These are phyloP conservation scores for Salvia rosmarinus DNA, from an alignment of 257 asterid genomes.

Conservation along the genomic window DNA sequence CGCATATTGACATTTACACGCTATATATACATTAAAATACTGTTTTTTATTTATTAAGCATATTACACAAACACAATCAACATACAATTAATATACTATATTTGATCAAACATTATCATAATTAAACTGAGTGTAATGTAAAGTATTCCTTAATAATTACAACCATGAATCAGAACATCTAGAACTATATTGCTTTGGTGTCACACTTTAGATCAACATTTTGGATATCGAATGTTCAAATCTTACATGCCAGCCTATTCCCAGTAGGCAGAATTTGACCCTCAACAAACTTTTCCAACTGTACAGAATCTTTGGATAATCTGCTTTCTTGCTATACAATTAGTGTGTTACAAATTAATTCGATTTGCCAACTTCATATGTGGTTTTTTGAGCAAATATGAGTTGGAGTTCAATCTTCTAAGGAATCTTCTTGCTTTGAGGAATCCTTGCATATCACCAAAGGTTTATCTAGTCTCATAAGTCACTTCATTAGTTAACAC, in stretches of 20 bases:
- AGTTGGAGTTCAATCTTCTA: neutral
- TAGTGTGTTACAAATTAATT: slow-evolving; percentile 3
- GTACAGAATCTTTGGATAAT: slow-evolving; percentile 3
- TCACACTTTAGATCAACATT: slow-evolving; percentile 15
- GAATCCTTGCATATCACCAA: neutral
- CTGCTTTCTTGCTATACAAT: neutral
- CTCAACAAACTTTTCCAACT: slow-evolving; percentile 11
- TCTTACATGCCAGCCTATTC: slow-evolving; percentile 24
- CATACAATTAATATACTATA: no score
- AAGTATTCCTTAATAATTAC: neutral
- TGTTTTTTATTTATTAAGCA: no score
- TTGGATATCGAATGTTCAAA: slow-evolving; percentile 20
- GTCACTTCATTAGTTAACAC: no score
- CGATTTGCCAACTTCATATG: slow-evolving; percentile 18
- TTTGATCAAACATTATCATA: no score
- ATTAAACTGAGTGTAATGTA: neutral
- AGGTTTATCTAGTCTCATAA: neutral
- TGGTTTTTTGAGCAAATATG: neutral
- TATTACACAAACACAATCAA: no score
- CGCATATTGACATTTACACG: no score
- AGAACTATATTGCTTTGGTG: slow-evolving; percentile 12
- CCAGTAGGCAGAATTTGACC: slow-evolving; percentile 4
- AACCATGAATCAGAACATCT: neutral
- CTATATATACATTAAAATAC: no score
- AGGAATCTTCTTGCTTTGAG: slow-evolving; percentile 16